Base-by-base conservation (phyloP, 495 filamentous ascomycete species). In the Aspergillus baeticus region DNA sequence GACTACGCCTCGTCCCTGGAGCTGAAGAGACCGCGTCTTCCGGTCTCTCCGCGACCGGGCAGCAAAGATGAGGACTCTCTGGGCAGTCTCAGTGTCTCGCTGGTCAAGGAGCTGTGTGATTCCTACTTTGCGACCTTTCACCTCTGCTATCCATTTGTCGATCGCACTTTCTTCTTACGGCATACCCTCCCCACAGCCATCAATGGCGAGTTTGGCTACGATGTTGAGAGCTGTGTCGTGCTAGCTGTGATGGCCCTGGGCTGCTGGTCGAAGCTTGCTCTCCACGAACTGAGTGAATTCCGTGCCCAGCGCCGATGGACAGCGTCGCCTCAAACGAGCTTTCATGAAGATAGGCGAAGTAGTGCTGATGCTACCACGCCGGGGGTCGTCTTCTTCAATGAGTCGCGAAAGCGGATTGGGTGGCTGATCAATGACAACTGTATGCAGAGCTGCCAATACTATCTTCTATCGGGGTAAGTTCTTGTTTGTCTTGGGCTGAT, bases 361-460 rank as follows among this genome's bases (percentile, higher is more conserved):
- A 43, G 10, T 20, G 13, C 23, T 5, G 23, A 31, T 31, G 43
- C 2, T 11, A 5, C 23, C 8, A 29, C 14, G n/a, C 43, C 43
- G 23, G 43, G 22, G 14, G 6, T 45, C 43, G 20, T n/a, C 22
- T 29, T 45, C 13, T 29, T 31, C 43, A 45, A 43, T 22, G 39
- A 43, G 15, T 43, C 39, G 17, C 17, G 39, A 1, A 43, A 43
- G 18, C 17, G 39, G 3, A 43, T 43, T 22, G 39, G 39, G 7
- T 43, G 39, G 39, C 10, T 43, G 39, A 21, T 43, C 20, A 43
- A 21, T 22, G 39, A 43, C 17, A 21, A 43, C 21, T 43, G 39
- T 20, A 21, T 43, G 39, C 39, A 43, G 21, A 43, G 39, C 39
- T 43, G 39, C 18, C 39, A 43, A 43, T 43, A 43, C 39, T 43